Evolutionary conservation across 2,329 filamentous ascomycete genomes (phyloP).

Genomic region (Cyclaneusma minus): DNA sequence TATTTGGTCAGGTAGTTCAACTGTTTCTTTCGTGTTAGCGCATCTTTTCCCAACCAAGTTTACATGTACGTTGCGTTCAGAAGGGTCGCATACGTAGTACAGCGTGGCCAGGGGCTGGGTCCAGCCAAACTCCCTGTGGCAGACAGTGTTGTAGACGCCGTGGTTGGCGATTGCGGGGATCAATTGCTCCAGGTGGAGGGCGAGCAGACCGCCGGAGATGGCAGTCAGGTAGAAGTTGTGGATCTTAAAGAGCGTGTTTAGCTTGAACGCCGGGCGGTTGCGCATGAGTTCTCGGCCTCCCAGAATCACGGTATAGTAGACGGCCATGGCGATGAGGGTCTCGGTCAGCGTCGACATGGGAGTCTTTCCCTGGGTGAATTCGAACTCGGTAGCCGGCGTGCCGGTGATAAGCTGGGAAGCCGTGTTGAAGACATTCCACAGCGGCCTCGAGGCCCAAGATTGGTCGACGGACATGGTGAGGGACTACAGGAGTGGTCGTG

Average conservation of each 20-base stretch:
- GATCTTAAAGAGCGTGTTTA: constrained; percentile 12
- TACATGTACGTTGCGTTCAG: too few species aligned
- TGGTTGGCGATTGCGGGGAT: constrained; percentile 39
- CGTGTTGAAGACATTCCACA: too few species aligned
- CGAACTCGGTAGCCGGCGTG: constrained; percentile 7
- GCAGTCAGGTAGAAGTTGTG: constrained; percentile 14
- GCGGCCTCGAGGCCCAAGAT: too few species aligned
- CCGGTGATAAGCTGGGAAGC: background rate
- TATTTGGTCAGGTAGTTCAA: constrained; percentile 98
- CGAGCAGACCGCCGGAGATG: constrained; percentile 11
- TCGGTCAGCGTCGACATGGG: constrained; percentile 13
- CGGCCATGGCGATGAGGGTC: constrained; percentile 8
- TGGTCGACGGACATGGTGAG: too few species aligned
- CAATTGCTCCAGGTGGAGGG: constrained; percentile 13
- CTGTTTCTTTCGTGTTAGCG: constrained; percentile 33
- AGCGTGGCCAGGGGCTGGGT: constrained; percentile 1
- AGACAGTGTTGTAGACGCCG: constrained; percentile 77
- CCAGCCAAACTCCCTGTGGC: constrained; percentile 41
- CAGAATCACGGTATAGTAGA: constrained; percentile 13
- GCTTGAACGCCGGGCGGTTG: constrained; percentile 9
- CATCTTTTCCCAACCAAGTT: background rate
- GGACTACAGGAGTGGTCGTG: constrained; percentile 67
- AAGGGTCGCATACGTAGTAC: constrained; percentile 3
- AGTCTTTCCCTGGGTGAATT: constrained; percentile 9
- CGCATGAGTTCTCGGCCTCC: constrained; percentile 14